These are phyloP conservation scores for Pestalotiopsis sp. DNA, from an alignment of 2,329 filamentous ascomycete genomes.

Conservation along the genomic window DNA sequence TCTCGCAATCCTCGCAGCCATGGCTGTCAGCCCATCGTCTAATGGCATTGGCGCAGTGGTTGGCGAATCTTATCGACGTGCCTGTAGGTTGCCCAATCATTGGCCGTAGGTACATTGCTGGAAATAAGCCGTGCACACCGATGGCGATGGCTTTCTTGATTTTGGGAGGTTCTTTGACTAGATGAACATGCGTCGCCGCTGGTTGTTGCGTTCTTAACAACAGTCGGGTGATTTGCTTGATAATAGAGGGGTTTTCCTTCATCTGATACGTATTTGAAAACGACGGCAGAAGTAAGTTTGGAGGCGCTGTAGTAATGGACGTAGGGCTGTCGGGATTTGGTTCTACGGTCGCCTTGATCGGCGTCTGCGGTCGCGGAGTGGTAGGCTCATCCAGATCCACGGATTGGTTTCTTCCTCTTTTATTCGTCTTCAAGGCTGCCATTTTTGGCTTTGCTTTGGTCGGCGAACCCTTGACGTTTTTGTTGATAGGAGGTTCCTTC, in stretches of 20 bases:
- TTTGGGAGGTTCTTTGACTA: slow-evolving; percentile 68
- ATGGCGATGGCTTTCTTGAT: slow-evolving; percentile 90
- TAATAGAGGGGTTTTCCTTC: slow-evolving; percentile 68
- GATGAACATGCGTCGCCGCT: slow-evolving; percentile 70
- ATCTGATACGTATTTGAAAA: slow-evolving; percentile 70
- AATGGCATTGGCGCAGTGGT: slow-evolving; percentile 82
- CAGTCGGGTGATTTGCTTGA: slow-evolving; percentile 66
- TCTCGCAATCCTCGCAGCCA: slow-evolving; percentile 74
- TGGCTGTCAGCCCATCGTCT: slow-evolving; percentile 77
- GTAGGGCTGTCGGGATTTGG: slow-evolving; percentile 32
- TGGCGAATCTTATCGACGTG: slow-evolving; percentile 91
- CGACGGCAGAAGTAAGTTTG: slow-evolving; percentile 70
- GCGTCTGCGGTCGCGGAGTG: slow-evolving; percentile 36
- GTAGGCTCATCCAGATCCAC: slow-evolving; percentile 47
- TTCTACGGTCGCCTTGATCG: slow-evolving; percentile 31
- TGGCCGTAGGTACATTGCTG: slow-evolving; percentile 81
- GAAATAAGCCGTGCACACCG: slow-evolving; percentile 89
- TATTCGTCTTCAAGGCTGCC: slow-evolving; percentile 40
- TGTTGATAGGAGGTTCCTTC: slow-evolving; percentile 36
- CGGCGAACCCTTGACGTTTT: slow-evolving; percentile 26
- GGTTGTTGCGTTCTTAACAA: slow-evolving; percentile 58
- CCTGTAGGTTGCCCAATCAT: slow-evolving; percentile 95
- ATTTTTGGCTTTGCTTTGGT: slow-evolving; percentile 22
- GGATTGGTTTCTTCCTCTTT: slow-evolving; percentile 48
- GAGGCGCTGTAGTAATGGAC: slow-evolving; percentile 41